These are phyloP conservation scores for Sisymbrium altissimum DNA, from an alignment of 345 rosid genomes.

Conservation along the genomic window DNA sequence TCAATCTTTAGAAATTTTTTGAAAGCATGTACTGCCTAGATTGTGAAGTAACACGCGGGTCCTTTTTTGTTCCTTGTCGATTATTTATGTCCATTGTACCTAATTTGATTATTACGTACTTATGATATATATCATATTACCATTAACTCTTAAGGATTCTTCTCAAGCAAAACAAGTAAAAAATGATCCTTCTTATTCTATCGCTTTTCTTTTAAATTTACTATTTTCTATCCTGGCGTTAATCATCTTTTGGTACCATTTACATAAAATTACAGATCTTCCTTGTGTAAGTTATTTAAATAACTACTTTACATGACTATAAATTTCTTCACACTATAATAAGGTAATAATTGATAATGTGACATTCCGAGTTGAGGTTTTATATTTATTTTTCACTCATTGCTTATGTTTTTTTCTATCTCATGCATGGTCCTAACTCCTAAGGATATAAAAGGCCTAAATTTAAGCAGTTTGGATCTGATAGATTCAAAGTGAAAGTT, in stretches of 20 bases:
- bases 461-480: constrained; percentile 1
- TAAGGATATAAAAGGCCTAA: neutral
- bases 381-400: neutral
- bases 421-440: constrained; percentile 10
- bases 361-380: neutral
- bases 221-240: neutral
- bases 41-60: constrained; percentile 5
- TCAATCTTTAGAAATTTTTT: neutral
- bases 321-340: neutral
- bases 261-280: neutral
- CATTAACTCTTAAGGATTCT: neutral
- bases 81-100: neutral
- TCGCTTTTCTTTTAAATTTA: neutral
- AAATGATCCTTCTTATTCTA: neutral
- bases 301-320: neutral
- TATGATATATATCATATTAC: neutral
- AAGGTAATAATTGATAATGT: neutral
- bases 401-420: neutral
- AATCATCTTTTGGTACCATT: neutral
- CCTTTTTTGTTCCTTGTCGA: neutral
- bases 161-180: neutral
- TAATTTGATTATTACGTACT: neutral
- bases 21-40: constrained; percentile 26
- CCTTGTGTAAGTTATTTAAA: neutral
- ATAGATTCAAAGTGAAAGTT: constrained; percentile 17